Conservation (phyloP, 345 rosid species). For the Raphanus raphanistrum region DNA sequence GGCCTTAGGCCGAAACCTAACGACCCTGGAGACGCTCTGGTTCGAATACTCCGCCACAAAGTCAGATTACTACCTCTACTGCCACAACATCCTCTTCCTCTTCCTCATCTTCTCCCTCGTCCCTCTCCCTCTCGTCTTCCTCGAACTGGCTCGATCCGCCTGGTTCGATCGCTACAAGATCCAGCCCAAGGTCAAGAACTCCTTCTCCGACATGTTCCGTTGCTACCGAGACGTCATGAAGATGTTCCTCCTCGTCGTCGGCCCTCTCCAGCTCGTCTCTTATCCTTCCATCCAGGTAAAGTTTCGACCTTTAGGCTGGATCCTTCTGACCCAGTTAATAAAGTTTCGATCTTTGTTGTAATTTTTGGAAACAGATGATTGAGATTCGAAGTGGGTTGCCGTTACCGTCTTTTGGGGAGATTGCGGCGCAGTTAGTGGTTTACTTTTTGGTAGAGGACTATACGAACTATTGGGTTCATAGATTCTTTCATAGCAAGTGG, state of each 20-base stretch:
- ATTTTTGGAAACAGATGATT: conserved; percentile 46
- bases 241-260: conserved; percentile 59
- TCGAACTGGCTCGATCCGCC: conserved; percentile 45
- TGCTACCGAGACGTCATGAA: conserved; percentile 72
- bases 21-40: conserved; percentile 66
- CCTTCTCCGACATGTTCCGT: conserved; percentile 49
- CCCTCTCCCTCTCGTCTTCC: conserved; percentile 60
- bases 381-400: conserved; percentile 69
- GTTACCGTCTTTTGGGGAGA: conserved; percentile 72
- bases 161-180: conserved; percentile 56
- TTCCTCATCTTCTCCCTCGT: conserved; percentile 61
- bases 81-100: conserved; percentile 67
- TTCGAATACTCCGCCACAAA: conserved; percentile 65
- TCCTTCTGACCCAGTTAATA: neutral
- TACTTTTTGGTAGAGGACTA: conserved; percentile 76
- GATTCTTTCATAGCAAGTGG: conserved; percentile 75
- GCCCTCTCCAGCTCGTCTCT: conserved; percentile 70
- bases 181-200: conserved; percentile 70
- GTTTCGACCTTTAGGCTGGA: neutral
- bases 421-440: conserved; percentile 59
- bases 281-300: conserved; percentile 69
- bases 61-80: conserved; percentile 74
- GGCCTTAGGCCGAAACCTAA: conserved; percentile 68
- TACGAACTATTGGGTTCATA: conserved; percentile 79
- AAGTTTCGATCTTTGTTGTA: neutral